Percentiles rank a stretch among this genome's conserved stretches.
Conservation (phyloP, 305 asterid genomes). For the Euphrasia arctica region DNA sequence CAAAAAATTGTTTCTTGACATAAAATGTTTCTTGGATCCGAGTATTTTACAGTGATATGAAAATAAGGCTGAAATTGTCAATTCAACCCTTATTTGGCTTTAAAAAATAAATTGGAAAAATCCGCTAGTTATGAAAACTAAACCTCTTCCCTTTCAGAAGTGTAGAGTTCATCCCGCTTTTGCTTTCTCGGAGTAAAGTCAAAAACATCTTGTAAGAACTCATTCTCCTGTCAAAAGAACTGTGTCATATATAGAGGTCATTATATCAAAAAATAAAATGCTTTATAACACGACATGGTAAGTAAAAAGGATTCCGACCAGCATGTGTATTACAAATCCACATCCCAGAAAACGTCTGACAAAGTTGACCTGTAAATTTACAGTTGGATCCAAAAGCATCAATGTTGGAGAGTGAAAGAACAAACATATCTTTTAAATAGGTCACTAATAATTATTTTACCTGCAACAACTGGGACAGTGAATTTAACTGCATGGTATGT, state of each 20-base stretch:
- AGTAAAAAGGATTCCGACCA: conserved; percentile 23
- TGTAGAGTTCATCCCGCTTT: conserved; percentile 21
- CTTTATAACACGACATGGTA: background rate
- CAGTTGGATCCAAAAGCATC: conserved; percentile 1
- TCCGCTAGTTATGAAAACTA: background rate
- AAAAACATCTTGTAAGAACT: conserved; percentile 34
- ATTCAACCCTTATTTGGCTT: background rate
- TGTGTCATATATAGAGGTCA: background rate
- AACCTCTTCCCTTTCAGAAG: conserved; percentile 35
- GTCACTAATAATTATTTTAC: conserved; percentile 1
- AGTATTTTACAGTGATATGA: background rate
- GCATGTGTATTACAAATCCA: conserved; percentile 33
- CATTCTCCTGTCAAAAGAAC: conserved; percentile 26
- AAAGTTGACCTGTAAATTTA: conserved; percentile 24
- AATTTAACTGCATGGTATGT: conserved; percentile 26
- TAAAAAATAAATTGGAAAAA: background rate
- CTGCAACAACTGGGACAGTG: conserved; percentile 34
- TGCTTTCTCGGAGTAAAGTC: conserved; percentile 30
- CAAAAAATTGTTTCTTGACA: background rate
- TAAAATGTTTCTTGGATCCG: background rate
- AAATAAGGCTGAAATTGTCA: background rate
- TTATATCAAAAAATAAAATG: background rate
- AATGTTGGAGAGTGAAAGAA: background rate
- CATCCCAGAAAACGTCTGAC: conserved; percentile 27
- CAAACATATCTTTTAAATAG: background rate